phyloP scores from a whole-genome alignment of 768 basidiomycete species.

The Hebeloma cylindrosporum region DNA sequence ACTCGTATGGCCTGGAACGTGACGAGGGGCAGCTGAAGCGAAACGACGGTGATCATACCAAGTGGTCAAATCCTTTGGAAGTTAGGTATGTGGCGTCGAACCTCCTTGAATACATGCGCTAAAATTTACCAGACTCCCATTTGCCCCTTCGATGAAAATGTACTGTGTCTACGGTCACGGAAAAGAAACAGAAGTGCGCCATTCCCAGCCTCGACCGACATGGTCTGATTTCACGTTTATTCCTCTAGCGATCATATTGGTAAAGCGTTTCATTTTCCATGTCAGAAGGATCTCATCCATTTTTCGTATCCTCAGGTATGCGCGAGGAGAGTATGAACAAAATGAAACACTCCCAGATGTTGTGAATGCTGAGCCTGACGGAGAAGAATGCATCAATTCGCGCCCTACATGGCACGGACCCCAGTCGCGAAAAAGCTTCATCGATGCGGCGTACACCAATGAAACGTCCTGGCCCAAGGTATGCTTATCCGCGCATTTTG shows the following conservation, averaged over 20 bases:
- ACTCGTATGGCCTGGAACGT: slow-evolving; percentile 85
- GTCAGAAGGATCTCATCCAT: background rate
- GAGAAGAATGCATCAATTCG: slow-evolving; percentile 40
- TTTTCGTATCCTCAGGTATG: slow-evolving; percentile 54
- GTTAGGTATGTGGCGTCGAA: slow-evolving; percentile 45
- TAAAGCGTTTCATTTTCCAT: slow-evolving; percentile 26
- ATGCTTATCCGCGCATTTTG: slow-evolving; percentile 5
- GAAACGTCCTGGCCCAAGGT: slow-evolving; percentile 60
- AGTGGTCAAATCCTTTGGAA: slow-evolving; percentile 94
- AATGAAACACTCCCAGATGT: slow-evolving; percentile 56
- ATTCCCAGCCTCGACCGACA: no score
- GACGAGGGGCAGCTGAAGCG: slow-evolving; percentile 59
- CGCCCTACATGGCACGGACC: slow-evolving; percentile 54
- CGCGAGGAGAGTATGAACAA: slow-evolving; percentile 65
- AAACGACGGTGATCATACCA: slow-evolving; percentile 73
- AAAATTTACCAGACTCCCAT: slow-evolving; percentile 59
- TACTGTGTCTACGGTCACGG: slow-evolving; percentile 95
- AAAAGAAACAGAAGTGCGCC: slow-evolving; percentile 85
- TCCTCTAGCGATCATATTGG: slow-evolving; percentile 80
- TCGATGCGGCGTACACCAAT: slow-evolving; percentile 80
- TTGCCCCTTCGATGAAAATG: slow-evolving; percentile 89
- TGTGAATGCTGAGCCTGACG: slow-evolving; percentile 38
- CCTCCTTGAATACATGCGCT: background rate
- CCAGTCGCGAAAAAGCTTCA: slow-evolving; percentile 66
- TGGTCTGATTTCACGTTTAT: background rate